Base-by-base conservation (phyloP, 768 basidiomycete species). In the Lentinula detonsa region DNA sequence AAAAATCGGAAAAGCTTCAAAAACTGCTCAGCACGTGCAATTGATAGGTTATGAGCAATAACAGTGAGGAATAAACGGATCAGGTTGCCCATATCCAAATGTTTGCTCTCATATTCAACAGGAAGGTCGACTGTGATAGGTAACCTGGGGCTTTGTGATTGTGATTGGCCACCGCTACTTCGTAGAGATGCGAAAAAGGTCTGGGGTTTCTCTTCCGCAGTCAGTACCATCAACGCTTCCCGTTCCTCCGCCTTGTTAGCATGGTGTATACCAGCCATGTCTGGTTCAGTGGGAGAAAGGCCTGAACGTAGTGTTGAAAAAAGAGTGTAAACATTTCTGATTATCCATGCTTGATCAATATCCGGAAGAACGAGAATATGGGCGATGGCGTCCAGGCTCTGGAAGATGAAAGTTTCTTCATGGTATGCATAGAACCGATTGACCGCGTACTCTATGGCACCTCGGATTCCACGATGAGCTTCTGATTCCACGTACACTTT, bases 371-470 rank as follows among this genome's bases (percentile, higher is more conserved):
- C 76, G 34, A 85, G 70, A 33, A 89, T 67, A 60, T 83, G 82
- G 2, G 84, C 81, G 39, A 87, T 75, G 18, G 80, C 76, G 63
- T 88, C 88, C 64, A 91, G 74, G 43, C 81, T 82, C 70, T 91
- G 90, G 68, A 89, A 92, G 51, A 91, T 73, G 67, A 91, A 90
- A 0, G 85, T 78, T 46, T 90, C 87, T 56, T 81, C 78, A 66
- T 93, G 90, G 3, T 88, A 74, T 1, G 87, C 85, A 61, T 86
- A 88, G 74, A 93, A 92, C 3, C 89, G 81, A 65, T 81, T 84
- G 59, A 83, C 71, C 3, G 86, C 81, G 62, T 90, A 91, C 68
- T 90, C 87, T 60, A 93, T 85, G 13, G 88, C 87, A 13, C 75
- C 71, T 53, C 80, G 79, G 51, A 93, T 87, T 5, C 84, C 84